Conservation (phyloP, 2,329 filamentous ascomycete genomes). For the Pezizomycotina sp. region DNA sequence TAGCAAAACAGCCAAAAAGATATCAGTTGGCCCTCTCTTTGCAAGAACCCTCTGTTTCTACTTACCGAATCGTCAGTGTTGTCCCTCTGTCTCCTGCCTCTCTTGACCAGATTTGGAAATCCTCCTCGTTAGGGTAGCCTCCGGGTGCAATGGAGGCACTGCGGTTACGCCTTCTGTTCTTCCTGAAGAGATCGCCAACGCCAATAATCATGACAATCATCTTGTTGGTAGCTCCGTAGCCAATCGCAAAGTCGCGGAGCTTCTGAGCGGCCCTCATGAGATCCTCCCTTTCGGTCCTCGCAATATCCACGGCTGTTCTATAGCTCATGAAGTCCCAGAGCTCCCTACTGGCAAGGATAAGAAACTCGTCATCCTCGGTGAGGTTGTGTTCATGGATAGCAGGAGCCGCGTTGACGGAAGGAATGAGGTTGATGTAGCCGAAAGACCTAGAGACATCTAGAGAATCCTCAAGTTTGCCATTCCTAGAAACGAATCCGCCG, state of each 20-base stretch:
- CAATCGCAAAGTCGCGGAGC: slow-evolving; percentile 82
- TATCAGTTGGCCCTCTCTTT: too few species aligned
- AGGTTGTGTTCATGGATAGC: slow-evolving; percentile 56
- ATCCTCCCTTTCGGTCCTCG: slow-evolving; percentile 68
- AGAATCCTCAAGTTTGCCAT: slow-evolving; percentile 80
- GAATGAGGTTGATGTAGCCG: slow-evolving; percentile 83
- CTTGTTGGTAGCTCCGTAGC: slow-evolving; percentile 83
- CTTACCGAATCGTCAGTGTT: slow-evolving; percentile 42
- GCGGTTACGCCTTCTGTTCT: slow-evolving; percentile 56
- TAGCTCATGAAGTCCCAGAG: slow-evolving; percentile 90
- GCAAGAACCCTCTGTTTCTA: too few species aligned
- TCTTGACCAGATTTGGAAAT: slow-evolving; percentile 43
- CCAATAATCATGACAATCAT: slow-evolving; percentile 99
- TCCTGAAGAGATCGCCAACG: slow-evolving; percentile 74
- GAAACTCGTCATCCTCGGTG: slow-evolving; percentile 72
- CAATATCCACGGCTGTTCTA: slow-evolving; percentile 80
- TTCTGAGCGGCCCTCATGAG: slow-evolving; percentile 92
- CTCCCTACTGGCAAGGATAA: slow-evolving; percentile 77
- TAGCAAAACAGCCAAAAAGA: too few species aligned
- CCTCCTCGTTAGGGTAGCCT: slow-evolving; percentile 53
- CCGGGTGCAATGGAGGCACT: slow-evolving; percentile 67
- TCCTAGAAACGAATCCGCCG: slow-evolving; percentile 86
- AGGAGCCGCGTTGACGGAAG: slow-evolving; percentile 79
- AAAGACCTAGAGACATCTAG: slow-evolving; percentile 88
- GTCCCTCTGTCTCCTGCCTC: slow-evolving; percentile 45